Percentiles rank a stretch among this genome's conserved stretches.
Conservation (phyloP, 345 rosid species). For the Camelina neglecta region DNA sequence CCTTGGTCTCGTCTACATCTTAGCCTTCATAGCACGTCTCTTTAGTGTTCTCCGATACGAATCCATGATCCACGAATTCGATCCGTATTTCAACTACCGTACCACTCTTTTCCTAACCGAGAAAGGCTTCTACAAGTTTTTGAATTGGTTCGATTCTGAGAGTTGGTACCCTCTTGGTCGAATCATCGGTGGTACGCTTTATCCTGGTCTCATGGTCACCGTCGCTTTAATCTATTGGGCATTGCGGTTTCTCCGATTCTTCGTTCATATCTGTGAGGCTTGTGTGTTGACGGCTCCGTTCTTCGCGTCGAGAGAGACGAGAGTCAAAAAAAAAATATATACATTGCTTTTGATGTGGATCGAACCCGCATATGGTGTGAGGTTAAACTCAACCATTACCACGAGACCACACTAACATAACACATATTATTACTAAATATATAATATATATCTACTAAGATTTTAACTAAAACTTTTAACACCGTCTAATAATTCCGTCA, state of each 20-base stretch:
- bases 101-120: conserved; percentile 79
- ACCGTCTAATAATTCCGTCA: no score
- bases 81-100: conserved; percentile 95
- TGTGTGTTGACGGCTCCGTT: conserved; percentile 96
- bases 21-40: conserved; percentile 86
- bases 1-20: conserved; percentile 81
- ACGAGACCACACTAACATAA: no score
- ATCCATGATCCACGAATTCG: conserved; percentile 99
- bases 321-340: no score
- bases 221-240: conserved; percentile 82
- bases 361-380: no score
- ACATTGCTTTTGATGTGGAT: no score
- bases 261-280: conserved; percentile 95
- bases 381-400: no score
- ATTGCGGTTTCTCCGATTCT: conserved; percentile 67
- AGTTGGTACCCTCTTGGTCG: conserved; percentile 99
- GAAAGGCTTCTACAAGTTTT: conserved; percentile 93
- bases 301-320: conserved; percentile 60
- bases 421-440: no score
- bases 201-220: conserved; percentile 93
- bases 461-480: no score
- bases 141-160: conserved; percentile 99
- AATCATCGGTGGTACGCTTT: conserved; percentile 93
- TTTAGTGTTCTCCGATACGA: conserved; percentile 95
- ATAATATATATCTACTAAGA: no score